Conservation (phyloP, 441 rosid genomes). For the Populus hybrid region DNA sequence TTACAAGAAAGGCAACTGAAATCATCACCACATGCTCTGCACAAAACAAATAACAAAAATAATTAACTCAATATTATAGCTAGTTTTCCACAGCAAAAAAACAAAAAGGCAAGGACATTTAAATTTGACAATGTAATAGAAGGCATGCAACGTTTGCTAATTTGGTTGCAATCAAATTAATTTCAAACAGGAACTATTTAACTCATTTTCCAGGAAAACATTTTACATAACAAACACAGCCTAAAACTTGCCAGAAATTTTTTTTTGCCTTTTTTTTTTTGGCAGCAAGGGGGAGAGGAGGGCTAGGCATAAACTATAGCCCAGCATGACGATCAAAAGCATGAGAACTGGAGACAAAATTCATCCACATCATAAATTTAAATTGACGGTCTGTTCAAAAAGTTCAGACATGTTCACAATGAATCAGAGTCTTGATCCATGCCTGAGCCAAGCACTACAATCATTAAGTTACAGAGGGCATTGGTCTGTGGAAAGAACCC, state of each 20-base stretch:
- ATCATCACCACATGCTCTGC: slow-evolving; percentile 95
- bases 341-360: background rate
- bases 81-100: background rate
- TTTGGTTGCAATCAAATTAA: background rate
- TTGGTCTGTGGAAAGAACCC: background rate
- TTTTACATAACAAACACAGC: background rate
- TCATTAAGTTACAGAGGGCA: too few relatives aligned
- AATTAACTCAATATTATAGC: slow-evolving; percentile 23
- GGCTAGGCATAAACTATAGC: background rate
- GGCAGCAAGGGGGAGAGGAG: background rate
- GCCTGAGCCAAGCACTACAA: too few relatives aligned
- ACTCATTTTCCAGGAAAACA: background rate
- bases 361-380: background rate
- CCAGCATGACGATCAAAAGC: background rate
- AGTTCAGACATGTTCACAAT: background rate
- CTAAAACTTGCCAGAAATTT: background rate
- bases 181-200: background rate
- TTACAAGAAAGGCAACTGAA: slow-evolving; percentile 85
- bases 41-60: slow-evolving; percentile 31
- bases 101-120: slow-evolving; percentile 8
- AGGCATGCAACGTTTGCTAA: background rate
- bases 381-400: background rate
- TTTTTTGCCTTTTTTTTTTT: background rate
- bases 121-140: background rate
- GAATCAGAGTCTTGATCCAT: background rate